These are phyloP conservation scores for Intubia oerlemansii DNA, from an alignment of 2,329 filamentous ascomycete species.

Conservation along the genomic window DNA sequence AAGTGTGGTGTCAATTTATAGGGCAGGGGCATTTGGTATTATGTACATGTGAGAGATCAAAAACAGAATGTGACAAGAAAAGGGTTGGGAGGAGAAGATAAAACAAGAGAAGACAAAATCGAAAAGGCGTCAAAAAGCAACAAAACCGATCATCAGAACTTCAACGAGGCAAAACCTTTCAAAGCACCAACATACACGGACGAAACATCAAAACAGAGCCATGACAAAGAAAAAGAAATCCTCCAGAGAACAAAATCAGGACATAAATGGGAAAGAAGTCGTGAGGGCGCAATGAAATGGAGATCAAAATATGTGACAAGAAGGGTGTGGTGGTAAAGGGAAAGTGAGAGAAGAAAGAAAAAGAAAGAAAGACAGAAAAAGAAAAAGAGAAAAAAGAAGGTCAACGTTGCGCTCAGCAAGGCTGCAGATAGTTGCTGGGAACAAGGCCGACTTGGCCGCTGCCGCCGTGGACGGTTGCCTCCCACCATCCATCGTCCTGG, in stretches of 20 bases:
- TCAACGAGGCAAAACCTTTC: not conserved
- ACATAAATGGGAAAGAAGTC: not conserved
- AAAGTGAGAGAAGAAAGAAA: not conserved
- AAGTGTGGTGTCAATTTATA: too few relatives aligned
- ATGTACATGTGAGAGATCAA: too few relatives aligned
- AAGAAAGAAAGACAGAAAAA: not conserved
- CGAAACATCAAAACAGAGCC: not conserved
- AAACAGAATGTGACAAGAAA: not conserved
- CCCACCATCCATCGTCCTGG: slow-evolving; percentile 99
- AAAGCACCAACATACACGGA: not conserved
- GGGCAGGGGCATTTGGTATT: too few relatives aligned
- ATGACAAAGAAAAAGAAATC: not conserved
- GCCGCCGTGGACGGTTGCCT: slow-evolving; percentile 69
- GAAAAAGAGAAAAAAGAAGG: not conserved
- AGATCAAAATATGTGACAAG: too few relatives aligned
- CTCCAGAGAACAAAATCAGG: not conserved
- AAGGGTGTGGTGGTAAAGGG: not conserved
- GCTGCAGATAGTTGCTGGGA: slow-evolving; percentile 46
- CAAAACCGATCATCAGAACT: not conserved
- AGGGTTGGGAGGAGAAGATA: not conserved
- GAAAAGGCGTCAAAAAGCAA: too few relatives aligned
- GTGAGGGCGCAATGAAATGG: too few relatives aligned
- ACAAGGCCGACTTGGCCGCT: slow-evolving; percentile 38
- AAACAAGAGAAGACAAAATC: not conserved
- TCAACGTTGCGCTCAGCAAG: too few relatives aligned